Evolutionary conservation across 306 rosid species (phyloP), one percentile per base, ranked within the genome.

Genomic region (Lotus japonicus): DNA sequence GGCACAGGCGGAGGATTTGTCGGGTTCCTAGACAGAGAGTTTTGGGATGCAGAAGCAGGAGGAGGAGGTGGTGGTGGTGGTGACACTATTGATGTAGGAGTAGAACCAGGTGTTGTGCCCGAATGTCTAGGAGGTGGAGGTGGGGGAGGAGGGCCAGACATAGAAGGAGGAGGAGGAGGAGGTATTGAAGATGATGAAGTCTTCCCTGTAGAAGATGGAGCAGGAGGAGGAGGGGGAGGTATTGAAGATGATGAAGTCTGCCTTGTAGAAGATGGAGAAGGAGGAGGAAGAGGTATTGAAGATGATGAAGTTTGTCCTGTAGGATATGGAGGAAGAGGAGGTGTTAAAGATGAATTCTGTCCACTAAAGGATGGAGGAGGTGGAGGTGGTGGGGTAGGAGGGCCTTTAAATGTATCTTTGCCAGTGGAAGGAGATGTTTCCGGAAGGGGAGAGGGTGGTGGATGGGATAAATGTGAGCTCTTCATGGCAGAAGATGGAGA

Each of bases 31-130:
- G 75, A 44, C 60, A 58, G 1, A 64, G 85, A 74, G 53, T 41
- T 66, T 44, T 56, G 71, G 16, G 78, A 8, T 16, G 67, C 64
- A 77, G 36, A 46, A 51, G 67, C 64, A 77, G 36, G 50, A 51
- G 86, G 82, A 71, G 92, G 90, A 51, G 89, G 88, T 7, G 94
- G 89, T 0, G 91, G 91, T 0, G 85, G 90, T 0, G 89, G 90
- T 0, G 89, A 88, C 1, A 16, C 88, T 62, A n/a, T 57, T 71
- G 85, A 62, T 62, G 74, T 48, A 49, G 58, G 39, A 16, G 39
- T 53, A 39, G 89, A 79, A 67, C 64, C 54, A 66, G 74, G 39
- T 58, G 75, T 18, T 28, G 83, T 55, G 18, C 56, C 61, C 18
- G 73, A 70, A 66, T 19, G 46, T 0, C 14, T 6, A 58, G 83